phyloP scores from a whole-genome alignment of 768 basidiomycete species.

The Amyloporia xantha region DNA sequence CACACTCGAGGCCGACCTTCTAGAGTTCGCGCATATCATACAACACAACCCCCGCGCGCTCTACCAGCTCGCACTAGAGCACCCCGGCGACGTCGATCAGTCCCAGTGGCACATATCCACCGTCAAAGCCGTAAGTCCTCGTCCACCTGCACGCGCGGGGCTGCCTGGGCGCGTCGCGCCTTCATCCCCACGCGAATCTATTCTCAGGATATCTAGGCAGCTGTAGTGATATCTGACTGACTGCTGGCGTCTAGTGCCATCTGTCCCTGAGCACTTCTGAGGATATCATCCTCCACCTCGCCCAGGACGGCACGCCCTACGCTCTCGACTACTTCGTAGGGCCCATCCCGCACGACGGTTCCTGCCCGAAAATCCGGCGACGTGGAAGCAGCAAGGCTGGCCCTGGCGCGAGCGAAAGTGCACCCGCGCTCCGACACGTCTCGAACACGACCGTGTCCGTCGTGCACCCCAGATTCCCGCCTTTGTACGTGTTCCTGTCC shows the following conservation, averaged over 20 bases:
- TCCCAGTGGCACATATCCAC: constrained; percentile 52
- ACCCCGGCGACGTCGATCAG: constrained; percentile 34
- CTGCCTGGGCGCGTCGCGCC: constrained; percentile 2
- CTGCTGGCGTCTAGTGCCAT: constrained; percentile 51
- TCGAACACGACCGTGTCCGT: constrained; percentile 51
- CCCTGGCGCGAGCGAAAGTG: constrained; percentile 7
- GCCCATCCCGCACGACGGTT: constrained; percentile 61
- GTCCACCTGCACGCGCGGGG: constrained; percentile 3
- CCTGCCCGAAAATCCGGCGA: constrained; percentile 37
- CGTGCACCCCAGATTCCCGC: constrained; percentile 41
- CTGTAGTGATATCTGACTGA: constrained; percentile 3
- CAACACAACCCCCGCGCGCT: constrained; percentile 34
- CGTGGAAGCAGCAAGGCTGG: constrained; percentile 2
- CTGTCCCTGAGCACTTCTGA: constrained; percentile 49
- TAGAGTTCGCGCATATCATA: constrained; percentile 34
- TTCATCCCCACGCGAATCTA: not conserved
- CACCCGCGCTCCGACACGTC: constrained; percentile 24
- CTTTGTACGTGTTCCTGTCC: constrained; percentile 39
- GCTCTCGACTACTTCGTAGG: constrained; percentile 68
- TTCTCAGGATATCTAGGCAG: constrained; percentile 2
- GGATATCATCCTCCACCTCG: constrained; percentile 49
- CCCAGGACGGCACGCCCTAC: constrained; percentile 41
- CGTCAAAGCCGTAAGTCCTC: constrained; percentile 48
- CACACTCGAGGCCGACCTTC: constrained; percentile 41
- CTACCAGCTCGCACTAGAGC: constrained; percentile 68